phyloP scores from a whole-genome alignment of 2,329 filamentous ascomycete genomes.

The Epichloe bromicola region DNA sequence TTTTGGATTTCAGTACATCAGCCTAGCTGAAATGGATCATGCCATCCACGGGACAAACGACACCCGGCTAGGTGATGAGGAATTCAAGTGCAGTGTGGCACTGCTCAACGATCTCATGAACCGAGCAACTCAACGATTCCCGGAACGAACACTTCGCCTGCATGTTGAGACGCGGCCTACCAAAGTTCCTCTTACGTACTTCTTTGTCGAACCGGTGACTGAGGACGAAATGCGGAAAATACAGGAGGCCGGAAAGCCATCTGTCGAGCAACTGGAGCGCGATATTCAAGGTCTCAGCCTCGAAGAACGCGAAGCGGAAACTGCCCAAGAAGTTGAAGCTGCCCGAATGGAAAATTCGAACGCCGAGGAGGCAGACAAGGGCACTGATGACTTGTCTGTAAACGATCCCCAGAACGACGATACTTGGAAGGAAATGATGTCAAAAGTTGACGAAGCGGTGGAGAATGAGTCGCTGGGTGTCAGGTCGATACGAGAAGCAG shows the following conservation, averaged over 20 bases:
- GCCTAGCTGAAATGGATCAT: constrained; percentile 75
- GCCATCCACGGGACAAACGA: constrained; percentile 69
- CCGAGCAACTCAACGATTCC: constrained; percentile 61
- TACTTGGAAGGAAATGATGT: constrained; percentile 42
- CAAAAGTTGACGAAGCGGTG: constrained; percentile 42
- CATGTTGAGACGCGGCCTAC: constrained; percentile 65
- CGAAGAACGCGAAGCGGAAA: constrained; percentile 16
- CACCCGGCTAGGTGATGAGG: constrained; percentile 57
- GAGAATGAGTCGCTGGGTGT: constrained; percentile 43
- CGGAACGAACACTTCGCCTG: constrained; percentile 61
- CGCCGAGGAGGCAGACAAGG: constrained; percentile 12
- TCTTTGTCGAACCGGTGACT: constrained; percentile 77
- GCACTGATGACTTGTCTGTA: constrained; percentile 8
- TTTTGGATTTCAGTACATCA: constrained; percentile 94
- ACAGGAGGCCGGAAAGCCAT: constrained; percentile 53
- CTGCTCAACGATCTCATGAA: constrained; percentile 71
- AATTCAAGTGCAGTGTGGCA: constrained; percentile 71
- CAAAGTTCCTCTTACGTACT: constrained; percentile 59
- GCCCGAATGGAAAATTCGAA: constrained; percentile 10
- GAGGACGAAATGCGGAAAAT: constrained; percentile 58
- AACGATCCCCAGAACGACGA: constrained; percentile 19
- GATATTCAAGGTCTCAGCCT: constrained; percentile 40
- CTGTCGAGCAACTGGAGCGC: constrained; percentile 56
- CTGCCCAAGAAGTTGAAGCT: constrained; percentile 6
- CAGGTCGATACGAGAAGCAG: constrained; percentile 37